Conservation (phyloP, 1,284 basidiomycete genomes). For the Apiotrichum gamsii region DNA sequence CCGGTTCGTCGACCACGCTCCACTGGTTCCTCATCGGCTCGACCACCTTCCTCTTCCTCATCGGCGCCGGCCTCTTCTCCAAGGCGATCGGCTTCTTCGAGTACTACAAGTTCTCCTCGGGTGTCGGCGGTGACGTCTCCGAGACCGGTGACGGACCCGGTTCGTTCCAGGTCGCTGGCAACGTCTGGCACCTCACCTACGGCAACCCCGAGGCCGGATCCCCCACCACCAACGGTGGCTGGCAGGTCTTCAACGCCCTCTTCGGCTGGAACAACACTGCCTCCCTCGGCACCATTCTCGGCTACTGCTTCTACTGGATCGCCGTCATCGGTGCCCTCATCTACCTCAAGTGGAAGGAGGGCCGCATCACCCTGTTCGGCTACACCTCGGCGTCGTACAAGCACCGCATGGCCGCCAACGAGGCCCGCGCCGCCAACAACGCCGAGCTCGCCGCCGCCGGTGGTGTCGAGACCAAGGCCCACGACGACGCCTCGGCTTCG, state of each 20-base stretch:
- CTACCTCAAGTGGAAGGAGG: slow-evolving; percentile 61
- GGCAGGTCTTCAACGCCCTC: slow-evolving; percentile 48
- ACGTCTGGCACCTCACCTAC: slow-evolving; percentile 70
- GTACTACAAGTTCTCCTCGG: slow-evolving; percentile 50
- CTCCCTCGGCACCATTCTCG: slow-evolving; percentile 61
- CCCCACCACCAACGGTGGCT: slow-evolving; percentile 42
- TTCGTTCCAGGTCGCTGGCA: slow-evolving; percentile 64
- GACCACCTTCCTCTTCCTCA: slow-evolving; percentile 81
- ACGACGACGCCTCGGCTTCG: too few species aligned
- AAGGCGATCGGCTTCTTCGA: slow-evolving; percentile 62
- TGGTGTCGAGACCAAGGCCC: too few species aligned
- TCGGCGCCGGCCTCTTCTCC: slow-evolving; percentile 83
- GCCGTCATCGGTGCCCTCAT: slow-evolving; percentile 59
- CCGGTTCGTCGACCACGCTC: slow-evolving; percentile 46
- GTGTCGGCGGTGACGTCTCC: slow-evolving; percentile 67
- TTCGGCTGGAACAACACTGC: slow-evolving; percentile 48
- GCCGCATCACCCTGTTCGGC: slow-evolving; percentile 46
- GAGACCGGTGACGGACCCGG: slow-evolving; percentile 55
- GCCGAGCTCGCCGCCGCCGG: too few species aligned
- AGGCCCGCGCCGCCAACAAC: too few species aligned
- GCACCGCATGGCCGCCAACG: background rate
- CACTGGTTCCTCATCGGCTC: slow-evolving; percentile 78
- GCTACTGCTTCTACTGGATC: slow-evolving; percentile 76
- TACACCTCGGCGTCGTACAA: background rate
- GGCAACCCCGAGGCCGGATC: slow-evolving; percentile 63